Percentiles rank a stretch among this genome's conserved stretches.
Conservation (phyloP, 176 grass and related monocot species). For the Microstegium vimineum region DNA sequence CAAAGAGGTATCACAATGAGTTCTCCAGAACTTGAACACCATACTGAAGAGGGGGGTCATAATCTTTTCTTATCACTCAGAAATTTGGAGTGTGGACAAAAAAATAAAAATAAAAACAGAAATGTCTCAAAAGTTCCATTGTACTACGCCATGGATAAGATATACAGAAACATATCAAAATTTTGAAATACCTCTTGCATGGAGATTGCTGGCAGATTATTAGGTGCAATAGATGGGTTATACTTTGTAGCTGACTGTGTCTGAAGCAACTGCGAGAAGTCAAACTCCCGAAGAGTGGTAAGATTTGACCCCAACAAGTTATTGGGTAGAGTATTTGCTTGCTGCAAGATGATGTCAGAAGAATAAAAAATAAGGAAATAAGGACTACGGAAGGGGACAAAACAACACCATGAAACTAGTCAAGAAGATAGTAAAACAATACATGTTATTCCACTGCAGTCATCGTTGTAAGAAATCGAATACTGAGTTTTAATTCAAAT, state of each 20-base stretch:
- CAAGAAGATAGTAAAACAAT: not conserved
- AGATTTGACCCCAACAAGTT: constrained; percentile 65
- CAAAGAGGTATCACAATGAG: not conserved
- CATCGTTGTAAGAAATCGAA: not conserved
- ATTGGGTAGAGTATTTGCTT: constrained; percentile 68
- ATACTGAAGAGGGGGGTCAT: not conserved
- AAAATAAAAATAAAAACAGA: not conserved
- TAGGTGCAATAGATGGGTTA: constrained; percentile 59
- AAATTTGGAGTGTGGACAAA: not conserved
- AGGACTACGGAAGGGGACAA: not conserved
- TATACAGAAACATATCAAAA: not conserved
- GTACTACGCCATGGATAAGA: not conserved
- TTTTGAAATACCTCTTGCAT: constrained; percentile 63
- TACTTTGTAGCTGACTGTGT: constrained; percentile 73
- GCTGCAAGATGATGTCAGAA: constrained; percentile 48
- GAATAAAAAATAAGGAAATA: constrained; percentile 16
- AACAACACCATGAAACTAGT: not conserved
- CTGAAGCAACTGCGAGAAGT: constrained; percentile 66
- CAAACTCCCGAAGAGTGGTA: constrained; percentile 67
- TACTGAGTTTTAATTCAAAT: not conserved
- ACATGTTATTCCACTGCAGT: not conserved
- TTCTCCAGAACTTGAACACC: not conserved
- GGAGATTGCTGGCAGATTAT: constrained; percentile 54
- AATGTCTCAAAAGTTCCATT: not conserved
- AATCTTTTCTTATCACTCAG: not conserved